Evolutionary conservation across 345 rosid genomes (phyloP), one percentile per base, ranked within the genome.

Genomic region (Trapa bicornis): DNA sequence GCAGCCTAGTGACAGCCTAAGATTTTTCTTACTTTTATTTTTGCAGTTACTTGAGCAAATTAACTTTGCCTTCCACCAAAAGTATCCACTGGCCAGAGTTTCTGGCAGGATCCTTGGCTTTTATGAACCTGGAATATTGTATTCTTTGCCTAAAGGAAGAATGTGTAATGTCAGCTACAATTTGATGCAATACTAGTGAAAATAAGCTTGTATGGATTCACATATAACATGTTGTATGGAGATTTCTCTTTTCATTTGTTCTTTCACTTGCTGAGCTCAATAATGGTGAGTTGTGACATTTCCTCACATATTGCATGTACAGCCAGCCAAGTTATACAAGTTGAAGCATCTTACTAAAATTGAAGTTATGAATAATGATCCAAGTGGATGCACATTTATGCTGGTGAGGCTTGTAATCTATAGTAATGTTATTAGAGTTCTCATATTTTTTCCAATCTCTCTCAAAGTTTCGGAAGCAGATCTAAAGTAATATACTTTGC

Each of bases 311-410:
- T 50, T 50, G 67, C 38, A 32, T 48, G 7, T 78, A 72, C 86
- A 91, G 99, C 92, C 97, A 67, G 97, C 96, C 39, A 94, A 94
- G 81, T 61, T 91, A 70, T 94, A 94, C 79, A 91, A 94, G 78
- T 85, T 94, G 70, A 94, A 91, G 86, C 97, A 91, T 87, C 96
- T 94, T 64, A 75, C 96, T 10, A 89, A 88, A 75, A 84, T 94
- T 78, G 99, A 94, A 84, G 97, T 94, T 80, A 76, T 89, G 77
- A 76, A 89, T 64, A 91, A 87, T 79, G 99, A 91, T 74, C 95
- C 97, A 61, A 94, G 96, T 79, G 99, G 97, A 68, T 94, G 99
- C 76, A 87, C 96, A 61, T 91, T 94, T 76, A 89, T 88, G 66
- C 76, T 94, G 91, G 97, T 91, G 89, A 81, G 77, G 71, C 60